Evolutionary conservation across 495 filamentous ascomycete species (phyloP).

Genomic region (Talaromyces nanjingensis): DNA sequence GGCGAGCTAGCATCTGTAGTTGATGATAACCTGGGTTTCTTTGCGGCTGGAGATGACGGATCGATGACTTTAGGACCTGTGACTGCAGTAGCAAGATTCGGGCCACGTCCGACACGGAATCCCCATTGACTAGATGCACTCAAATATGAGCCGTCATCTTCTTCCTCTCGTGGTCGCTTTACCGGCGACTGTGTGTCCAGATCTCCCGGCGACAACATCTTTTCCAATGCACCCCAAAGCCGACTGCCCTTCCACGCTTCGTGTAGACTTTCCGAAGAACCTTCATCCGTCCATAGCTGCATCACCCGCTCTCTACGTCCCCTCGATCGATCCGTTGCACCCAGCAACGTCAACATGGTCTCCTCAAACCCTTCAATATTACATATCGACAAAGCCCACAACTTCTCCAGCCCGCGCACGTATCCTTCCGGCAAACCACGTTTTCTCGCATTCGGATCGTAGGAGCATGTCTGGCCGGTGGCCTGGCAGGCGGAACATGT

Average conservation of each 20-base stretch:
- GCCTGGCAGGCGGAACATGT: constrained; percentile 57
- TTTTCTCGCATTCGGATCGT: constrained; percentile 64
- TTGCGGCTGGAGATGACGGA: constrained; percentile 19
- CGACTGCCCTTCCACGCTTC: constrained; percentile 52
- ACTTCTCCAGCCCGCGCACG: constrained; percentile 37
- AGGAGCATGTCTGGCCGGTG: constrained; percentile 56
- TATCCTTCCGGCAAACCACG: constrained; percentile 50
- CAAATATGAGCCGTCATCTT: constrained; percentile 18
- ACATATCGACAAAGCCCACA: constrained; percentile 39
- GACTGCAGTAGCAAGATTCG: constrained; percentile 20
- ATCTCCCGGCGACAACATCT: constrained; percentile 41
- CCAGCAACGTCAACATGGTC: constrained; percentile 37
- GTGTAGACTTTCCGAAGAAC: constrained; percentile 45
- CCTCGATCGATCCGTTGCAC: constrained; percentile 29
- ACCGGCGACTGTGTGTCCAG: constrained; percentile 17
- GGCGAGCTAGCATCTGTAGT: neutral
- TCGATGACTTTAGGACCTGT: constrained; percentile 27
- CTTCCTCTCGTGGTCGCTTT: constrained; percentile 32
- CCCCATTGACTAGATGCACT: constrained; percentile 27
- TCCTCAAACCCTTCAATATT: constrained; percentile 45
- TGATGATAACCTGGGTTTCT: constrained; percentile 23
- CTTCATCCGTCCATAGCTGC: constrained; percentile 44
- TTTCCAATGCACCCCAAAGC: constrained; percentile 46
- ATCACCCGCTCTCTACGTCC: constrained; percentile 27
- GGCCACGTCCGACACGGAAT: constrained; percentile 25